Percentiles rank a stretch among this genome's conserved stretches.
Conservation (phyloP, 768 basidiomycete species). For the Pluteus cervinus region DNA sequence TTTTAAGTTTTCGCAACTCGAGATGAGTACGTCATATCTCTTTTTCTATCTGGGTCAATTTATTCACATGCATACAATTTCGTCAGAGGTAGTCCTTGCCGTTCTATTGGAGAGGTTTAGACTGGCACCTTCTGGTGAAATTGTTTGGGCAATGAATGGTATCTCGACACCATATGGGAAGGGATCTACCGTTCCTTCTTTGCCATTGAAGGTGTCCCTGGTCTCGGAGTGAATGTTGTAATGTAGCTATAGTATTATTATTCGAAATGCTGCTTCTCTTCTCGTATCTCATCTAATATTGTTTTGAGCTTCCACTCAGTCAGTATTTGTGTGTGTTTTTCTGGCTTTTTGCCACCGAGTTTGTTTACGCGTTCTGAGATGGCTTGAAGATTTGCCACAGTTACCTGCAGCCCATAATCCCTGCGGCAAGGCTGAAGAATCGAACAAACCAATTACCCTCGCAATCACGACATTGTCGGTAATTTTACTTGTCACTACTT, state of each 20-base stretch:
- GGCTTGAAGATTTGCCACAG: too few species aligned
- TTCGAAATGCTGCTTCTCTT: too few species aligned
- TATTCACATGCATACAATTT: not conserved
- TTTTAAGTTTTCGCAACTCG: constrained; percentile 31
- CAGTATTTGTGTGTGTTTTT: too few species aligned
- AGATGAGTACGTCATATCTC: constrained; percentile 25
- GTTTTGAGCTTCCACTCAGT: too few species aligned
- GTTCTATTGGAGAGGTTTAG: constrained; percentile 11
- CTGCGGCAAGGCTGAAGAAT: too few species aligned
- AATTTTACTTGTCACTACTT: constrained; percentile 78
- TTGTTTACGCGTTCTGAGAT: too few species aligned
- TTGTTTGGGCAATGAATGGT: constrained; percentile 6
- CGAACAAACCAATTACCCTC: too few species aligned
- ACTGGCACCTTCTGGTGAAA: constrained; percentile 6
- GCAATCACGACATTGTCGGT: constrained; percentile 79
- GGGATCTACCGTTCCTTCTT: not conserved
- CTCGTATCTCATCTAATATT: too few species aligned
- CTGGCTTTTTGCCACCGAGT: too few species aligned
- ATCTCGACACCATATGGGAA: constrained; percentile 2
- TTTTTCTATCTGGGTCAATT: not conserved
- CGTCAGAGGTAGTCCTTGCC: constrained; percentile 16
- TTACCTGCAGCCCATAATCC: too few species aligned
- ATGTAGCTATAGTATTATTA: too few species aligned
- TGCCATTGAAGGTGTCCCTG: constrained; percentile 3
- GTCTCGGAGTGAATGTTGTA: too few species aligned